phyloP scores from a whole-genome alignment of 2,329 filamentous ascomycete species.

The Apiospora pterosperma region DNA sequence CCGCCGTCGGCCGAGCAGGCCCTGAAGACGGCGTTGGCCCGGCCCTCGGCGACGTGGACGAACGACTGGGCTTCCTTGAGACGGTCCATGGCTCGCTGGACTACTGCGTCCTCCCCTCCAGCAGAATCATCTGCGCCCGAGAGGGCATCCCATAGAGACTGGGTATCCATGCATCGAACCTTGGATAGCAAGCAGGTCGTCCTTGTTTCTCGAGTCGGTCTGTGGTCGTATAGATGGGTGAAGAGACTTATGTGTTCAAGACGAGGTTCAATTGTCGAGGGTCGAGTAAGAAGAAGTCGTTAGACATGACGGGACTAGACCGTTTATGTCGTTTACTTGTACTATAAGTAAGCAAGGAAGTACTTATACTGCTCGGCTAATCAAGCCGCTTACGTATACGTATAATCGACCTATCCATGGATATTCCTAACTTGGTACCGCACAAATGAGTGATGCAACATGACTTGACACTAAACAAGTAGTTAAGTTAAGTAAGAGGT shows the following conservation, averaged over 20 bases:
- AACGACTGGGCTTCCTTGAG: conserved; percentile 19
- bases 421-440: neutral
- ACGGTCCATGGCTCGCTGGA: neutral
- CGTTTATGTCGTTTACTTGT: neutral
- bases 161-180: neutral
- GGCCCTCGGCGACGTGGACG: conserved; percentile 61
- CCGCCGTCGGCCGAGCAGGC: conserved; percentile 35
- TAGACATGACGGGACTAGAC: neutral
- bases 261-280: neutral
- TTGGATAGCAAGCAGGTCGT: neutral
- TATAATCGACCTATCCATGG: neutral
- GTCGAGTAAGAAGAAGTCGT: neutral
- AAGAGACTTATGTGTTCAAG: neutral
- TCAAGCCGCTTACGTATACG: neutral
- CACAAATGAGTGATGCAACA: neutral
- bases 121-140: neutral
- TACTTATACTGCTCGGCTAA: neutral
- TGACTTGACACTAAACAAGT: neutral
- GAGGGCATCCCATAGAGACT: conserved; percentile 2
- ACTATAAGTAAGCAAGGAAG: no score
- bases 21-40: conserved; percentile 73
- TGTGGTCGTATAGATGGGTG: no score
- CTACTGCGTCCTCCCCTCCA: neutral
- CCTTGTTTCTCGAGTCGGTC: neutral
- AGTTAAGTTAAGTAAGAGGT: neutral